Base-by-base conservation (phyloP, 768 basidiomycete species). In the Cubamyces lactineus region DNA sequence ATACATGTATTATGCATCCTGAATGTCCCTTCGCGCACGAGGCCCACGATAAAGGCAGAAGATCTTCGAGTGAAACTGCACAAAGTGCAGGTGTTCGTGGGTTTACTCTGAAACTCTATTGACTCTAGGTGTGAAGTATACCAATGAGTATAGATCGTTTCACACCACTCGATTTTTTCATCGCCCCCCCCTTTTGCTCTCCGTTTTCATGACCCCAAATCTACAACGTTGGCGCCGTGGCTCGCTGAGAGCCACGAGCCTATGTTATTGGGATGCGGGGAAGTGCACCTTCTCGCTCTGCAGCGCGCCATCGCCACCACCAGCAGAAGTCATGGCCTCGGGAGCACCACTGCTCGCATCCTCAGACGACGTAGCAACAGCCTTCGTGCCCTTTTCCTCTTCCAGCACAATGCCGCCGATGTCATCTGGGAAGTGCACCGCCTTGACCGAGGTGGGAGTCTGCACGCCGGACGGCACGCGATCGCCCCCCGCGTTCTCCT, bases 221-320 rank as follows among this genome's bases (percentile, higher is more conserved):
- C 7, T 15, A 49, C 48, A 49, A 3, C 48, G 24, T 26, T 26
- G 48, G 16, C 48, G 16, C 38, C 46, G 62, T 64, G 63, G 59
- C 63, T 42, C 58, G 15, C 23, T 8, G 11, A 16, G 66, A 61
- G 62, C 66, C 66, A 67, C 66, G 52, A 50, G 61, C 69, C 53
- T 62, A 61, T 73, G 76, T 77, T 71, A 78, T 77, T 80, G 71
- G 51, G 61, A 30, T 0, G 70, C 56, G 57, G 77, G 75, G 70
- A 79, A 77, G 62, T 68, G 75, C 39, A 74, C 73, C 21, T 69
- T 51, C 67, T 68, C 74, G 23, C 62, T 51, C 23, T 45, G 50
- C 46, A 47, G 21, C 28, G 62, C 47, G 19, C 34, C 57, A 39
- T 47, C 61, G 43, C 47, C 40, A 28, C 26, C 45, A 34, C 49